Percentiles rank a stretch among this genome's conserved stretches.
Evolutionary conservation across 495 filamentous ascomycete species (phyloP).

Genomic region (Lineolata rhizophorae): DNA sequence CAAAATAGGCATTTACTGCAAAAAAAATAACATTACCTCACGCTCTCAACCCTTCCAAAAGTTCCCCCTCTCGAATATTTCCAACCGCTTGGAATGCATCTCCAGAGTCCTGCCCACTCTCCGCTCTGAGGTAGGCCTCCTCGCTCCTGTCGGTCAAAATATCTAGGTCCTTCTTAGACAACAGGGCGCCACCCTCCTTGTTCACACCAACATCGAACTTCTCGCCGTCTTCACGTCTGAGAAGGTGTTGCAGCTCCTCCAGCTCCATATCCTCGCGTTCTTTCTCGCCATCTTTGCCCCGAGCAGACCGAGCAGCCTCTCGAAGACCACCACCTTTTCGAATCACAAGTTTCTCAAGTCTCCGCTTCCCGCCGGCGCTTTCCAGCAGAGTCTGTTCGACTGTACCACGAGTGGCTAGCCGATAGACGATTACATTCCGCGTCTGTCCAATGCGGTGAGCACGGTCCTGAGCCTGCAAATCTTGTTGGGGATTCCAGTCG

Average conservation of each 20-base stretch:
- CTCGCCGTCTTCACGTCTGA: conserved; percentile 36
- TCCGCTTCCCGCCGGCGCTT: conserved; percentile 80
- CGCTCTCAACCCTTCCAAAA: conserved; percentile 18
- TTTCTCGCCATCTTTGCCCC: conserved; percentile 3
- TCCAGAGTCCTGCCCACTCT: conserved; percentile 38
- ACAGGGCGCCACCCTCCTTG: conserved; percentile 35
- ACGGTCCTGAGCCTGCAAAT: conserved; percentile 88
- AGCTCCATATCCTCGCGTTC: conserved; percentile 26
- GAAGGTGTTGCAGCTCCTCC: conserved; percentile 33
- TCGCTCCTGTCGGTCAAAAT: conserved; percentile 68
- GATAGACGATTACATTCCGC: conserved; percentile 80
- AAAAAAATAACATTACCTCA: too few relatives aligned
- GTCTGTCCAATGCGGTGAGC: conserved; percentile 90
- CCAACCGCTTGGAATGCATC: conserved; percentile 48
- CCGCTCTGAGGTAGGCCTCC: conserved; percentile 63
- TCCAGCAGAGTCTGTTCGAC: conserved; percentile 78
- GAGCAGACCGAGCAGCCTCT: too few relatives aligned
- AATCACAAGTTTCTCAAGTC: conserved; percentile 85
- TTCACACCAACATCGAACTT: conserved; percentile 34
- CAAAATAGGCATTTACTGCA: too few relatives aligned
- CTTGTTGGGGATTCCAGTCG: conserved; percentile 97
- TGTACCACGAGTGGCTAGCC: conserved; percentile 78
- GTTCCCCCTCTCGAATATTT: conserved; percentile 26
- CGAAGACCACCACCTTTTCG: conserved; percentile 77
- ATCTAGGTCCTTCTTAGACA: conserved; percentile 57